phyloP scores from a whole-genome alignment of 2,329 filamentous ascomycete species.

The Endoconidiophora laricicola region DNA sequence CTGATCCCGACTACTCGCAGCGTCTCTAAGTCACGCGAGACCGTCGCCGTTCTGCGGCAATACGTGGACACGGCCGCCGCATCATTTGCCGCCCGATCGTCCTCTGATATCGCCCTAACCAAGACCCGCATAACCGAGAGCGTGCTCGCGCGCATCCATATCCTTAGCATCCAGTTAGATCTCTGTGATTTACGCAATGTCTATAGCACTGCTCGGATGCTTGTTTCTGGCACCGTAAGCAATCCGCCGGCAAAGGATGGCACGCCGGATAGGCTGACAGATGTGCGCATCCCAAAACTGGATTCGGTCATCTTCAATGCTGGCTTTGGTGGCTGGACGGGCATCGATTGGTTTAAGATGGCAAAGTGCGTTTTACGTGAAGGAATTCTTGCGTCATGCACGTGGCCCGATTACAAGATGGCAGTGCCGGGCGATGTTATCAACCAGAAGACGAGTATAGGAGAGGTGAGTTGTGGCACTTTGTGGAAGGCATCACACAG shows the following conservation, averaged over 20 bases:
- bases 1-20: constrained; percentile 75
- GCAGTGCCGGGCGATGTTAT: constrained; percentile 27
- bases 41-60: constrained; percentile 43
- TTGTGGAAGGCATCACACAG: too few species aligned
- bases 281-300: constrained; percentile 47
- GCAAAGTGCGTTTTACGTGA: constrained; percentile 30
- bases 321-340: constrained; percentile 72
- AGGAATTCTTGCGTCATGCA: constrained; percentile 50
- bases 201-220: constrained; percentile 29
- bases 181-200: constrained; percentile 41
- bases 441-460: neutral
- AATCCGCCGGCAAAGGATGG: constrained; percentile 25
- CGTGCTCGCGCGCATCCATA: constrained; percentile 33
- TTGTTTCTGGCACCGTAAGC: constrained; percentile 28
- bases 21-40: constrained; percentile 54
- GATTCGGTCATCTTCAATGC: constrained; percentile 76
- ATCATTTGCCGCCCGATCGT: constrained; percentile 26
- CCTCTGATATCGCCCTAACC: constrained; percentile 38
- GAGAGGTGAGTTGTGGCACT: neutral
- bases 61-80: constrained; percentile 39
- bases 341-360: constrained; percentile 35
- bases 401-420: constrained; percentile 65
- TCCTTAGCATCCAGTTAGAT: constrained; percentile 42
- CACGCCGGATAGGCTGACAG: constrained; percentile 21
- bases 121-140: constrained; percentile 33